These are phyloP conservation scores for Cordyceps pruinosa DNA, from an alignment of 2,329 filamentous ascomycete genomes.

Conservation along the genomic window DNA sequence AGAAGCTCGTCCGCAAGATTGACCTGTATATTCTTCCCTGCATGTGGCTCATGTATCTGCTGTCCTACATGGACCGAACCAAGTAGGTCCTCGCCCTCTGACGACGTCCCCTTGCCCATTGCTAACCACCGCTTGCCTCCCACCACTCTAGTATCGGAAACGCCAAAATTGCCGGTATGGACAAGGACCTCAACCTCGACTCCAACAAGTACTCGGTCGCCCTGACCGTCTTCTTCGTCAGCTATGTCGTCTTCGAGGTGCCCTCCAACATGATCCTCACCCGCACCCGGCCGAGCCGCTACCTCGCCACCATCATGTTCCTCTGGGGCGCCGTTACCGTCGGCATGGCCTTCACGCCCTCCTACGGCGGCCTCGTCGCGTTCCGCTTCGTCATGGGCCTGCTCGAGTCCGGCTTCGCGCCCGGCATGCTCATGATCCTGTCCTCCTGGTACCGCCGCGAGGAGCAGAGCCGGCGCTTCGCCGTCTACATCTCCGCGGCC, in stretches of 20 bases:
- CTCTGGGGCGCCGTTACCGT: conserved; percentile 49
- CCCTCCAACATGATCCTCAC: conserved; percentile 51
- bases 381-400: conserved; percentile 44
- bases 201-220: conserved; percentile 49
- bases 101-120: neutral
- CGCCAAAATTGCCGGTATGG: conserved; percentile 49
- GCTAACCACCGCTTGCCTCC: conserved; percentile 30
- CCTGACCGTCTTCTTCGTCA: conserved; percentile 51
- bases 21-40: conserved; percentile 30
- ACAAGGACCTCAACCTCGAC: conserved; percentile 38
- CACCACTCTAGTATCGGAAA: conserved; percentile 54
- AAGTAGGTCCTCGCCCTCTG: conserved; percentile 7
- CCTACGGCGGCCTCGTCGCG: conserved; percentile 38
- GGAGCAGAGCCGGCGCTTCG: conserved; percentile 47
- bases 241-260: conserved; percentile 49
- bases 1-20: conserved; percentile 23
- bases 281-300: conserved; percentile 44
- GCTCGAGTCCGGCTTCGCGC: conserved; percentile 52
- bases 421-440: conserved; percentile 49
- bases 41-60: conserved; percentile 44
- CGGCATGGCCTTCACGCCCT: conserved; percentile 44
- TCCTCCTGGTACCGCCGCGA: conserved; percentile 49
- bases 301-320: conserved; percentile 45
- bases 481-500: conserved; percentile 47
- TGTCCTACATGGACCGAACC: conserved; percentile 20